Evolutionary conservation across 441 rosid genomes (phyloP), one percentile per base, ranked within the genome.

Genomic region (Rhodomyrtus psidioides): DNA sequence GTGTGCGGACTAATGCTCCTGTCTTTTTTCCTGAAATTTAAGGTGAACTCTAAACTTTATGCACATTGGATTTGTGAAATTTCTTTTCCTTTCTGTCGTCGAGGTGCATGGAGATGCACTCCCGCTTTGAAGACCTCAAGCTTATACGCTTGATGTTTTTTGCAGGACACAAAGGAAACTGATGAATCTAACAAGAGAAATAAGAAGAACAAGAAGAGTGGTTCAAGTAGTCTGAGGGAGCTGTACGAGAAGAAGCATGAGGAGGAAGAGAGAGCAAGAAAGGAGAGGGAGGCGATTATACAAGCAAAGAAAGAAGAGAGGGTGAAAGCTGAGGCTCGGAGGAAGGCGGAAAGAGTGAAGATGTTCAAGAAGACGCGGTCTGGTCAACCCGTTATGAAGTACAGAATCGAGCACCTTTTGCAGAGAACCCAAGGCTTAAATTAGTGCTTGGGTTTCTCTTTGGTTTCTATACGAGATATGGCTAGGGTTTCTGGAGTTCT

Each of bases 371-470:
- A 86, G 92, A 96, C 99, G 10, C 85, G 89, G 62, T 90, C 87
- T 39, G 99, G 99, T 83, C 99, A 96, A 85, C 99, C 98, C 55
- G 93, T 96, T 6, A 96, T 96, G 98, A 95, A 97, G 87, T 95
- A 95, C 88, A 91, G 97, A 90, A 95, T 96, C 5, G 95, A 97
- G 90, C 94, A 93, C 87, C 95, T 96, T 88, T 90, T 95, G 90
- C 95, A 93, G 91, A 88, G 92, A 6, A 90, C 96, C 86, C 94
- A 94, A 88, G 91, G 91, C 89, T 90, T 95, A 34, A 85, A 89
- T 53, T 39, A 70, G 79, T 70, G n/a, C n/a, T 70, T 39, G 49
- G 79, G 49, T 70, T 19, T 70, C 46, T 39, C n/a, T 39, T 6
- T 70, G 51, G n/a, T 39, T 70, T 70, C 79, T 39, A 70, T 44